Base-by-base conservation (phyloP, 192 early-diverging fungal species). In the Anaeromyces robustus region DNA sequence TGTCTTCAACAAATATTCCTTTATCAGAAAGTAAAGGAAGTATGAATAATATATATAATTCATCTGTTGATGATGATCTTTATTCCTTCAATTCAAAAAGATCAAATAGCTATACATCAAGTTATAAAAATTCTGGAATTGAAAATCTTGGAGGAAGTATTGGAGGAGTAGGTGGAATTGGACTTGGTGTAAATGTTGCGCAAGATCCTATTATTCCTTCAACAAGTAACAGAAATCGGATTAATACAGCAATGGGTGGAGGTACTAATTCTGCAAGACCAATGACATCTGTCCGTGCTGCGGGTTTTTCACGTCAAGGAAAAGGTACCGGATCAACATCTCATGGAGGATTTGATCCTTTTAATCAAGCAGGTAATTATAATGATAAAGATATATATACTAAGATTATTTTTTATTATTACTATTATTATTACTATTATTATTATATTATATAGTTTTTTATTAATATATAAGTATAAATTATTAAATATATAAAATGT, bases 201-300 rank as follows among this genome's bases (percentile, higher is more conserved):
- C 79, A 78, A 78, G 39, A 59, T 79, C 84, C 30, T 29, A 77
- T 80, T 52, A 79, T 78, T 80, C 26, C 26, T 30, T 77, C 59
- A 77, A 79, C 34, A 77, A 83, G 52, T 77, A 78, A 43, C 17
- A 43, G 32, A 11, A 79, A 34, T 19, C 2, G 78, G 28, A 26
- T 39, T 79, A 79, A 1, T n/a, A 79, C 78, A 3, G 22, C 78
- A 79, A 79, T 79, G 32, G 52, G 52, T 22, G 32, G 32, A 79
- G 52, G 52, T 68, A 79, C 28, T 59, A 79, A 79, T 39, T 39
- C 52, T 0, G 87, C 85, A 26, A 79, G 90, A 19, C 90, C 90
- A 32, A 88, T 91, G 87, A 91, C 90, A 5, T 87, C 87, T 4
- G 87, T 87, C 4, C 84, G 90, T 18, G 90, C 87, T 19, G 90